These are phyloP conservation scores for Sindora glabra DNA, from an alignment of 306 rosid genomes.

Conservation along the genomic window DNA sequence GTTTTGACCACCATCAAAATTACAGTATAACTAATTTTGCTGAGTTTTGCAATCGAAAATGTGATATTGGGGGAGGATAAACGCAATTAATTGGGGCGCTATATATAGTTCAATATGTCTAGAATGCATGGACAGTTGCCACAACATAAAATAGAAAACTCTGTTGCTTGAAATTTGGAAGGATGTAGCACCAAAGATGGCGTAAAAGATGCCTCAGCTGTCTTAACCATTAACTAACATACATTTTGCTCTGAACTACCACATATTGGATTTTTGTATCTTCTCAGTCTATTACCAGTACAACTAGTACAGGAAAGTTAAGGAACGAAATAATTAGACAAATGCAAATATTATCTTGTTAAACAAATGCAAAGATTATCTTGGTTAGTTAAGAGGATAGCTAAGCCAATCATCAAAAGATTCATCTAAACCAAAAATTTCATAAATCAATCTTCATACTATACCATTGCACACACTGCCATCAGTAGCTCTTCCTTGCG, in stretches of 20 bases:
- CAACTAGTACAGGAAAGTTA: conserved; percentile 10
- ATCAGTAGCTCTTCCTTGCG: conserved; percentile 13
- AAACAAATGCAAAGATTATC: too few species aligned
- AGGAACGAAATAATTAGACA: conserved; percentile 5
- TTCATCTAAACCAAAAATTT: conserved; percentile 19
- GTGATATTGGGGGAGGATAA: too few species aligned
- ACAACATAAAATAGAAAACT: too few species aligned
- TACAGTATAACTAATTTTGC: conserved; percentile 6
- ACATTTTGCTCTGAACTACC: conserved; percentile 1
- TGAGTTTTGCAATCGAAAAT: conserved; percentile 13
- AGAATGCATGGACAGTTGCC: too few species aligned
- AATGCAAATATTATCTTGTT: too few species aligned
- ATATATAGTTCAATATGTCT: too few species aligned
- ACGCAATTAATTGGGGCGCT: too few species aligned
- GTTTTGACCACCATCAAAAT: conserved; percentile 5
- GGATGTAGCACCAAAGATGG: not conserved
- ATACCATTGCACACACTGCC: conserved; percentile 4
- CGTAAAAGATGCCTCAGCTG: not conserved
- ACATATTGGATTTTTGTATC: conserved; percentile 14
- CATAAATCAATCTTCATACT: conserved; percentile 4
- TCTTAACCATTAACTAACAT: conserved; percentile 22
- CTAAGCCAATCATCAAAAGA: conserved; percentile 22
- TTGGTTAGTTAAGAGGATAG: conserved; percentile 5
- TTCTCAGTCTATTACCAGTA: conserved; percentile 7
- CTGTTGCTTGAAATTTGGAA: too few species aligned